phyloP scores from a whole-genome alignment of 768 basidiomycete species.

The Mycena capillaripes region DNA sequence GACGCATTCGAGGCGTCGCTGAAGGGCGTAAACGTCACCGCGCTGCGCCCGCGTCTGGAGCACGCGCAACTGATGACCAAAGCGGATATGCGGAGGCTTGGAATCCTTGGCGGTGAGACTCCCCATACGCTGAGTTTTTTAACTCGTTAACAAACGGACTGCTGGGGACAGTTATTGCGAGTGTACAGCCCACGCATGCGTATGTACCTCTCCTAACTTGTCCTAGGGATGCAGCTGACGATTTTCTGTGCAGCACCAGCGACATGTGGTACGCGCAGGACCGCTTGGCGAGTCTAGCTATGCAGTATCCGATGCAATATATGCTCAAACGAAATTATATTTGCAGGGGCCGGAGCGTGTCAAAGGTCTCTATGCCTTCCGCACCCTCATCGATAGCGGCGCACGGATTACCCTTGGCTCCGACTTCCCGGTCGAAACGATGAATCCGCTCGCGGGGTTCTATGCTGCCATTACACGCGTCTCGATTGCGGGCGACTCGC shows the following conservation, averaged over 20 bases:
- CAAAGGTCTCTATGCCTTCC: conserved; percentile 92
- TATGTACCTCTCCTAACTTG: conserved; percentile 52
- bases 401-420: conserved; percentile 87
- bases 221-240: neutral
- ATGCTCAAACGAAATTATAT: too few species aligned
- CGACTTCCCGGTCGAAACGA: conserved; percentile 94
- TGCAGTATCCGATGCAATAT: too few species aligned
- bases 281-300: conserved; percentile 73
- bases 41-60: conserved; percentile 86
- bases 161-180: conserved; percentile 78
- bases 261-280: conserved; percentile 95
- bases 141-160: neutral
- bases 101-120: conserved; percentile 76
- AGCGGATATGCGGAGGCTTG: conserved; percentile 78
- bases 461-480: conserved; percentile 90
- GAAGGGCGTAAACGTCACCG: conserved; percentile 53
- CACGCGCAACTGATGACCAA: conserved; percentile 91
- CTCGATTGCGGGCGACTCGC: conserved; percentile 80
- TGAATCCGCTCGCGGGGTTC: conserved; percentile 91
- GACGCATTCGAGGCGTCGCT: conserved; percentile 85
- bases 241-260: conserved; percentile 66
- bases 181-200: conserved; percentile 95
- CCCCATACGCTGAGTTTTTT: neutral
- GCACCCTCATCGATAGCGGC: conserved; percentile 77
- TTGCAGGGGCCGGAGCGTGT: conserved; percentile 88